Conservation (phyloP, 306 rosid species). For the Glycine latifolia region DNA sequence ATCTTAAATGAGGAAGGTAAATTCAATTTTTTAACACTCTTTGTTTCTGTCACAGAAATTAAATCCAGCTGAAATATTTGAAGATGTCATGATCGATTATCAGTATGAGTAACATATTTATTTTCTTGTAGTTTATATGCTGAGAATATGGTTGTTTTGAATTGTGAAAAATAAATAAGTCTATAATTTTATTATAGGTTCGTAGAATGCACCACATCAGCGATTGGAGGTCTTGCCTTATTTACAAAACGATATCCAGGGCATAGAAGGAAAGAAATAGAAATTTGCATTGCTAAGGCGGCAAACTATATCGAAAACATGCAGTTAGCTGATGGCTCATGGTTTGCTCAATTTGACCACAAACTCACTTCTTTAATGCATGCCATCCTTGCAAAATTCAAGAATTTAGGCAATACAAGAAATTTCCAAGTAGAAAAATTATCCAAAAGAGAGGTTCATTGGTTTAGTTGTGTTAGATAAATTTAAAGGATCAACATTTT, state of each 20-base stretch:
- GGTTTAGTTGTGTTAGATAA: background rate
- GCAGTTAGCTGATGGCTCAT: constrained; percentile 73
- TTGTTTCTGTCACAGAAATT: constrained; percentile 56
- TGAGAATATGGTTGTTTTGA: background rate
- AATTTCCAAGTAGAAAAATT: too few relatives aligned
- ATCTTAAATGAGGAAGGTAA: background rate
- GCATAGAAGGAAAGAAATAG: constrained; percentile 60
- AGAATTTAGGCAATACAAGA: too few relatives aligned
- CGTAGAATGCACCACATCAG: constrained; percentile 76
- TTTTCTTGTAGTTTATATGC: background rate
- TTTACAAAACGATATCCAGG: constrained; percentile 51
- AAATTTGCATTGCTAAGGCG: constrained; percentile 60
- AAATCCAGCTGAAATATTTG: constrained; percentile 69
- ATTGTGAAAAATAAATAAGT: background rate
- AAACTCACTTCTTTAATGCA: background rate
- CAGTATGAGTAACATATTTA: constrained; percentile 54
- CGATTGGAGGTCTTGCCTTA: constrained; percentile 59
- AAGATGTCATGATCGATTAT: constrained; percentile 71
- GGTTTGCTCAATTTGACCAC: constrained; percentile 47
- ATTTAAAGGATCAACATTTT: too few relatives aligned
- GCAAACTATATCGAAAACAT: constrained; percentile 54
- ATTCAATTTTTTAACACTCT: constrained; percentile 33
- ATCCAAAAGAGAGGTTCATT: too few relatives aligned
- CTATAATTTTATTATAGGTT: constrained; percentile 44
- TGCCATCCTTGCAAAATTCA: background rate